Percentiles rank a stretch among this genome's conserved stretches.
Conservation (phyloP, 345 rosid genomes). For the Psidium friedrichsthalianum region DNA sequence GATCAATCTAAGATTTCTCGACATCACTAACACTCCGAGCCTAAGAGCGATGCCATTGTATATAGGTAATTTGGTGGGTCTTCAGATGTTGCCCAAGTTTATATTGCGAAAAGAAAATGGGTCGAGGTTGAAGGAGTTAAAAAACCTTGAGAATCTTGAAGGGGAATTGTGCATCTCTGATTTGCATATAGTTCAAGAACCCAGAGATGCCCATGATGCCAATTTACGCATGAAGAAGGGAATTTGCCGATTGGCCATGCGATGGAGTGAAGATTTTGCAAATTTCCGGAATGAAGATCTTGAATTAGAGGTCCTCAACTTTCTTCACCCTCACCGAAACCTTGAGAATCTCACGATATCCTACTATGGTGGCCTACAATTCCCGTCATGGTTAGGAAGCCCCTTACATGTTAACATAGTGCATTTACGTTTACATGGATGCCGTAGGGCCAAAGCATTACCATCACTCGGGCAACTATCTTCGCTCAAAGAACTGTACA, state of each 20-base stretch:
- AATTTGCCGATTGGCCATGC: not conserved
- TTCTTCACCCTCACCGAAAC: not conserved
- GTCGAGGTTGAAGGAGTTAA: not conserved
- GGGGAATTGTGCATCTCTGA: not conserved
- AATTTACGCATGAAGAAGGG: not conserved
- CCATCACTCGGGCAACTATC: conserved; percentile 15
- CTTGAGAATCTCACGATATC: not conserved
- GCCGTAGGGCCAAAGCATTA: not conserved
- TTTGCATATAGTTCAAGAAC: not conserved
- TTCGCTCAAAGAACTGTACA: not conserved
- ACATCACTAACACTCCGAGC: no score
- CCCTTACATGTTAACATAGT: not conserved
- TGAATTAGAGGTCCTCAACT: no score
- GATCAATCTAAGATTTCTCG: no score
- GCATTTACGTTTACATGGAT: not conserved
- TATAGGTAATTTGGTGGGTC: no score
- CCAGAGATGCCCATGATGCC: not conserved
- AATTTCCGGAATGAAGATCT: no score
- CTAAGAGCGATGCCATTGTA: no score
- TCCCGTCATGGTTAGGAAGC: not conserved
- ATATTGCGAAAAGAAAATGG: no score
- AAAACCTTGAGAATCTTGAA: not conserved
- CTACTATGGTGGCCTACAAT: not conserved
- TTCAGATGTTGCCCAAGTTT: not conserved
- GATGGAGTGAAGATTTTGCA: not conserved